Percentiles rank a stretch among this genome's conserved stretches.
phyloP scores from a whole-genome alignment of 148 eudicot genomes.

The Nyssa sinensis region DNA sequence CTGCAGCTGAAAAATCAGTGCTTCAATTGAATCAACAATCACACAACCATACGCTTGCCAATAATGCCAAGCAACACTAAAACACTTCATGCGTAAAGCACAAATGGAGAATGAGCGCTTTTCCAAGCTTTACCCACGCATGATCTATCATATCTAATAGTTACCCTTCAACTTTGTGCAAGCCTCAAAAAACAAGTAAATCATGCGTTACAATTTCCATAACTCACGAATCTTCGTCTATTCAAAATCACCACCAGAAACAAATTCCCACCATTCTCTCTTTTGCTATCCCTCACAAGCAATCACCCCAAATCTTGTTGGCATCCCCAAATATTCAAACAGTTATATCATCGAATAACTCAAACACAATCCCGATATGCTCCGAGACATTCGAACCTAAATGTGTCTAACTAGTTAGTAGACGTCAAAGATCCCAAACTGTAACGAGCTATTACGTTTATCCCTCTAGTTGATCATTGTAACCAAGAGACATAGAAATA shows the following conservation, averaged over 20 bases:
- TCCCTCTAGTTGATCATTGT: no score
- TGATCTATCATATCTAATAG: background rate
- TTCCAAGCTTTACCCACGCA: background rate
- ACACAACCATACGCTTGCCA: no score
- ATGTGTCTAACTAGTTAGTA: background rate
- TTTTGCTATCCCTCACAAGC: background rate
- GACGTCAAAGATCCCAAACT: background rate
- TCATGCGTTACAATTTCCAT: background rate
- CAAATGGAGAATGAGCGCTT: background rate
- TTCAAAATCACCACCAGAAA: background rate
- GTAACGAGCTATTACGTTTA: no score
- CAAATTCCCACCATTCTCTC: slow-evolving; percentile 6
- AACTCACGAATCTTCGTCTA: background rate
- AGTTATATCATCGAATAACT: slow-evolving; percentile 13
- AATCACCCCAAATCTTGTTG: background rate
- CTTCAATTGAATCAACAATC: no score
- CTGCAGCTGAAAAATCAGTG: no score
- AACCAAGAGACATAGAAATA: no score
- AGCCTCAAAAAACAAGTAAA: background rate
- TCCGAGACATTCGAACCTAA: background rate
- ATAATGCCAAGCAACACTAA: no score
- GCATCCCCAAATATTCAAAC: background rate
- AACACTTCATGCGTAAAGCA: slow-evolving; percentile 5
- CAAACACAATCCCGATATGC: background rate
- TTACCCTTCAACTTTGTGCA: background rate